phyloP scores from a whole-genome alignment of 129 eudicot species.

The Escallonia rubra region DNA sequence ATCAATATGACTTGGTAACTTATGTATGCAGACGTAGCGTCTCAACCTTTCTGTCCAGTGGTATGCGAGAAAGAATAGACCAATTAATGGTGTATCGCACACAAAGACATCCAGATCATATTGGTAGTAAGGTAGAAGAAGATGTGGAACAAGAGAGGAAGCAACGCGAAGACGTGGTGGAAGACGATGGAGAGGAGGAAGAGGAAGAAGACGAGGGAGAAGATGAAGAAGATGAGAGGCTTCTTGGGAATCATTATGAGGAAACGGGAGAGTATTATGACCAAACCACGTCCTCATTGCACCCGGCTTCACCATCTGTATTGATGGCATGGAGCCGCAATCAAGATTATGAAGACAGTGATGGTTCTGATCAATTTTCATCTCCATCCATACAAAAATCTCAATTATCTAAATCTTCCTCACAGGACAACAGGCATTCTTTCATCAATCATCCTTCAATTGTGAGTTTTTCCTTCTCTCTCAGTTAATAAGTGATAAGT shows the following conservation, averaged over 20 bases:
- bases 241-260: conserved; percentile 16
- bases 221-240: conserved; percentile 25
- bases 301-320: conserved; percentile 4
- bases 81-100: conserved; percentile 45
- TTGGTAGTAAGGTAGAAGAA: conserved; percentile 10
- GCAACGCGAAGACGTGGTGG: conserved; percentile 8
- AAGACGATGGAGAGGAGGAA: conserved; percentile 30
- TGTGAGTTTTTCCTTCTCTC: conserved; percentile 30
- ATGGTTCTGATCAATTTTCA: conserved; percentile 33
- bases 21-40: conserved; percentile 52
- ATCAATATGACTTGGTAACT: conserved; percentile 1
- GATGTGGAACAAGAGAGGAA: conserved; percentile 1
- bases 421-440: conserved; percentile 26
- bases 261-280: conserved; percentile 30
- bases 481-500: neutral
- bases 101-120: conserved; percentile 16
- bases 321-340: conserved; percentile 19
- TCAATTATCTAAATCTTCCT: conserved; percentile 14
- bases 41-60: conserved; percentile 59
- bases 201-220: conserved; percentile 17
- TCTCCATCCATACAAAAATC: conserved; percentile 45
- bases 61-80: conserved; percentile 46
- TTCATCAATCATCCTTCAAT: conserved; percentile 26
- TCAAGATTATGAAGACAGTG: conserved; percentile 23
- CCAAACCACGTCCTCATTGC: conserved; percentile 19